phyloP scores from a whole-genome alignment of 345 rosid genomes.

The Gossypium stocksii region DNA sequence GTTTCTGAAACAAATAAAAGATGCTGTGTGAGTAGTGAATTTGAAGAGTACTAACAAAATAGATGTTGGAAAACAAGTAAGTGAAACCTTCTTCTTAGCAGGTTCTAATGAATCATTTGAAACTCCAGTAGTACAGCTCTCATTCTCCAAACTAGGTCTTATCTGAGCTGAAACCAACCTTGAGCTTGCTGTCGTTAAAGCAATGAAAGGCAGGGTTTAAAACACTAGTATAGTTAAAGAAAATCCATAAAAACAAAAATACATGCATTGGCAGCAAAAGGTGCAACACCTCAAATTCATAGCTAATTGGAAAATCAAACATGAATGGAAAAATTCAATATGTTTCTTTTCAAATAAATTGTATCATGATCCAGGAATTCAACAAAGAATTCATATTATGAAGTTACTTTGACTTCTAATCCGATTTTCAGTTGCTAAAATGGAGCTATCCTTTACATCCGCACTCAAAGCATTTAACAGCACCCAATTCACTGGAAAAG shows the following conservation, averaged over 20 bases:
- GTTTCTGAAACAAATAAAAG: background rate
- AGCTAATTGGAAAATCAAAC: background rate
- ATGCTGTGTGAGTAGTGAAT: background rate
- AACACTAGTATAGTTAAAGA: background rate
- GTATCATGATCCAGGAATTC: background rate
- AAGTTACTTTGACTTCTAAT: background rate
- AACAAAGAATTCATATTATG: background rate
- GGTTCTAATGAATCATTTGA: constrained; percentile 22
- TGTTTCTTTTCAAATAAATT: background rate
- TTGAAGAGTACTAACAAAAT: background rate
- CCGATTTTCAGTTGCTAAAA: background rate
- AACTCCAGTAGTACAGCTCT: constrained; percentile 17
- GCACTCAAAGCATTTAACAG: background rate
- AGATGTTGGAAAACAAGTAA: background rate
- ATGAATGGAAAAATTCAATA: background rate
- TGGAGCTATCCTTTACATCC: background rate
- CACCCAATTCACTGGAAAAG: background rate
- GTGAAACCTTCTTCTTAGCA: constrained; percentile 25
- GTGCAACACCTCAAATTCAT: background rate
- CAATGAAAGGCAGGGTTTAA: background rate
- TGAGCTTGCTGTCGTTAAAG: constrained; percentile 17
- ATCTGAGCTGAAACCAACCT: constrained; percentile 33
- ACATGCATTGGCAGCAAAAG: background rate
- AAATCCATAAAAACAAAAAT: background rate
- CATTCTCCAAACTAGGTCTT: constrained; percentile 34